Conservation (phyloP, 139 green algal species). For the Nannochloris sp. region DNA sequence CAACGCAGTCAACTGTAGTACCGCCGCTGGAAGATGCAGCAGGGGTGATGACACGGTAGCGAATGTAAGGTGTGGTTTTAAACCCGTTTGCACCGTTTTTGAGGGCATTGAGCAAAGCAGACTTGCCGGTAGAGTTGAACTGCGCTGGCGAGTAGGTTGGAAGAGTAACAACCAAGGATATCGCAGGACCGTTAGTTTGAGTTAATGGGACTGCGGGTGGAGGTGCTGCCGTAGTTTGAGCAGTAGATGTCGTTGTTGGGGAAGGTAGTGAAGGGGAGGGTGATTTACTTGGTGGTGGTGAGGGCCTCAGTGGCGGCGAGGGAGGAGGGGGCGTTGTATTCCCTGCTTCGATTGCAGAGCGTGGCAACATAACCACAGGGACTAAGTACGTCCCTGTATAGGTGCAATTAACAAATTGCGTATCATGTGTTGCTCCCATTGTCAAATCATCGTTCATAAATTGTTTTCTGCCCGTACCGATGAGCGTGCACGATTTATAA, state of each 20-base stretch:
- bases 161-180: background rate
- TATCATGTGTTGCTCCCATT: background rate
- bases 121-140: background rate
- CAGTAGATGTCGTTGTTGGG: background rate
- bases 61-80: background rate
- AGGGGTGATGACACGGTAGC: background rate
- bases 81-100: background rate
- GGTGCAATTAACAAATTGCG: background rate
- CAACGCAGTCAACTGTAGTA: background rate
- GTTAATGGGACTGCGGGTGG: background rate
- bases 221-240: background rate
- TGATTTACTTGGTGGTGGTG: background rate
- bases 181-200: background rate
- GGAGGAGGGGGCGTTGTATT: background rate
- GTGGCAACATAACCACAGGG: background rate
- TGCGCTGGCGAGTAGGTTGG: background rate
- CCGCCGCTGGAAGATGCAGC: too few relatives aligned
- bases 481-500: background rate
- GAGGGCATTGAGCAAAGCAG: background rate
- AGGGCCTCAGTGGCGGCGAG: background rate
- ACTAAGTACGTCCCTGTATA: background rate
- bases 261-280: background rate
- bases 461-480: background rate
- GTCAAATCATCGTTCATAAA: background rate
- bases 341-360: background rate